Evolutionary conservation across 1,139 yeast genomes (phyloP).

Genomic region (Geotrichum europaeum): DNA sequence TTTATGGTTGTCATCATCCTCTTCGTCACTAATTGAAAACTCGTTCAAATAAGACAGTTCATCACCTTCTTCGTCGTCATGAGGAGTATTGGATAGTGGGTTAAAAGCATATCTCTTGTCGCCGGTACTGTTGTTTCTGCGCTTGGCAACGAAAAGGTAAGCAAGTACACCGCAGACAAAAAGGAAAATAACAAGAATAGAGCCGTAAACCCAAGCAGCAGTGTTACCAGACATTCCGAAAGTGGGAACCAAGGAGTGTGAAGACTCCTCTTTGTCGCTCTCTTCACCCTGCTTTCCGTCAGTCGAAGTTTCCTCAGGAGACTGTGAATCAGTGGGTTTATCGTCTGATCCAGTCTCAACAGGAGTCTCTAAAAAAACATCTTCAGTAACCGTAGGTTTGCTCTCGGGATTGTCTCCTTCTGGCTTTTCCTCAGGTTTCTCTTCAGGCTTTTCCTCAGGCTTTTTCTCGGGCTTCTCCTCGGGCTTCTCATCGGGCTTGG

Average conservation of each 20-base stretch:
- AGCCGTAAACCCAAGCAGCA: slow-evolving; percentile 34
- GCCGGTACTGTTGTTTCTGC: slow-evolving; percentile 20
- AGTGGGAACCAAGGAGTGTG: slow-evolving; percentile 29
- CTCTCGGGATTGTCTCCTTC: neutral
- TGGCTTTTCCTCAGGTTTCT: slow-evolving; percentile 6
- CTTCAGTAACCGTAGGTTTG: slow-evolving; percentile 4
- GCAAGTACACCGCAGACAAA: slow-evolving; percentile 29
- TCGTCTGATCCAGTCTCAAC: slow-evolving; percentile 6
- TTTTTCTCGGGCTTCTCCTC: slow-evolving; percentile 17
- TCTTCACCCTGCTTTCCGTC: neutral
- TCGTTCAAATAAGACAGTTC: slow-evolving; percentile 19
- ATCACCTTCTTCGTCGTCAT: slow-evolving; percentile 19
- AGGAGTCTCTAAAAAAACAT: slow-evolving; percentile 13
- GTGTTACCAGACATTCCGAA: slow-evolving; percentile 34
- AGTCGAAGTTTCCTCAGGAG: neutral
- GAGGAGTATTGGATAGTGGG: slow-evolving; percentile 5
- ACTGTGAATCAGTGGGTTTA: slow-evolving; percentile 6
- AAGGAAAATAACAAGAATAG: slow-evolving; percentile 29
- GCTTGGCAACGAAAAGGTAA: slow-evolving; percentile 28
- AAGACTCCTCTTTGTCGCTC: neutral
- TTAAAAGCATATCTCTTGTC: slow-evolving; percentile 22
- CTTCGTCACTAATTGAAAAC: slow-evolving; percentile 18
- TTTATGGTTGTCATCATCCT: slow-evolving; percentile 8
- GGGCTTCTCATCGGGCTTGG: slow-evolving; percentile 16
- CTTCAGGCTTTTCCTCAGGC: slow-evolving; percentile 18